Evolutionary conservation across 257 asterid species (phyloP).

Genomic region (Mentha longifolia): DNA sequence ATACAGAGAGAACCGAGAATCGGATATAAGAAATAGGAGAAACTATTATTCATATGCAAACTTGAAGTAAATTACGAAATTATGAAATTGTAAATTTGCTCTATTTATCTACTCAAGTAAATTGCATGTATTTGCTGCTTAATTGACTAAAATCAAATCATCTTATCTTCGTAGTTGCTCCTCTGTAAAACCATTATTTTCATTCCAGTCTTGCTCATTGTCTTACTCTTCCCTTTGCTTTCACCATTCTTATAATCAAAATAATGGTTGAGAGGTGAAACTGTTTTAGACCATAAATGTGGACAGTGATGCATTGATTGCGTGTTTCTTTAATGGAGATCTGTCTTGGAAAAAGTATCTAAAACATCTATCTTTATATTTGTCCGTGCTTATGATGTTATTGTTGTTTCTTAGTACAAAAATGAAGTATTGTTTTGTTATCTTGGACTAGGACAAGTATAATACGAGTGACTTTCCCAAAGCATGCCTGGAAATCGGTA

Average conservation of each 20-base stretch:
- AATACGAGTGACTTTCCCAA: slow-evolving; percentile 42
- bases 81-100: background rate
- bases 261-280: background rate
- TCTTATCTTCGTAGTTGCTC: background rate
- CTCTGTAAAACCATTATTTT: background rate
- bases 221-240: background rate
- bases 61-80: background rate
- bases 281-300: slow-evolving; percentile 1
- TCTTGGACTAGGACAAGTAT: slow-evolving; percentile 48
- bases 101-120: background rate
- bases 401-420: background rate
- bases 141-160: background rate
- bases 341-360: background rate
- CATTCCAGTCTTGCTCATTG: background rate
- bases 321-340: background rate
- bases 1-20: background rate
- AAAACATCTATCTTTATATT: background rate
- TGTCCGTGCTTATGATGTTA: background rate
- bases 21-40: background rate
- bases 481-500: slow-evolving; percentile 42
- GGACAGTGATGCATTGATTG: background rate
- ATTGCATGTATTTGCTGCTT: background rate
- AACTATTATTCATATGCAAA: background rate
- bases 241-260: no score
- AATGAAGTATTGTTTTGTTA: background rate